Base-by-base conservation (phyloP, 2,329 filamentous ascomycete genomes). In the Tolypocladium amazonense region DNA sequence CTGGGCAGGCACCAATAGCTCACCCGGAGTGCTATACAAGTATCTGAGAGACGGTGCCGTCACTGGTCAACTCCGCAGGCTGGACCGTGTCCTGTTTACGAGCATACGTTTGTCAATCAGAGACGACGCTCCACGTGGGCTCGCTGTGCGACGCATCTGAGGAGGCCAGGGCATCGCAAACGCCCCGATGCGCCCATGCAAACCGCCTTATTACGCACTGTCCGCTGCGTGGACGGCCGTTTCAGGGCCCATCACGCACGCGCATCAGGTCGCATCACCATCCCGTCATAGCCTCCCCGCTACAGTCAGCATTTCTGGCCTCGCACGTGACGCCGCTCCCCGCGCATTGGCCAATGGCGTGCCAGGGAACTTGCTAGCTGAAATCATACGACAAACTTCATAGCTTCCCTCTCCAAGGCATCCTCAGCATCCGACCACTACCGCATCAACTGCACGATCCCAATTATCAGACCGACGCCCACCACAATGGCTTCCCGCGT, bases 401-500 rank as follows among this genome's bases (percentile, higher is more conserved):
- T 18, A 53, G 50, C 45, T 50, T 58, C 47, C 37, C 11, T 53
- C 45, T 11, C 43, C 47, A 9, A 23, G 41, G 45, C 41, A 62
- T 50, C 62, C 30, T 52, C 62, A 63, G 61, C 60, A 59, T n/a
- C 59, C 65, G 61, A 60, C 59, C 62, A 53, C 60, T 61, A 62
- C 58, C 62, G 57, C 60, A 63, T 58, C 41, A 38, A 58, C 50
- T 39, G 33, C 23, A 30, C 2, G 27, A 5, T 25, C 45, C 27
- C 41, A 57, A 30, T 35, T 41, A 56, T 30, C 33, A 20, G 45
- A 57, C 56, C 58, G 53, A 52, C 56, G 66, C 64, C 63, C 37
- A 59, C 65, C 72, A 74, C 69, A 71, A 85, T 85, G 82, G 79
- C 82, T 62, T 83, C 83, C 67, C 71, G 80, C 67, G 73, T 83